phyloP scores from a whole-genome alignment of 1,284 basidiomycete genomes.

The Sporisorium iseilematis-ciliati region DNA sequence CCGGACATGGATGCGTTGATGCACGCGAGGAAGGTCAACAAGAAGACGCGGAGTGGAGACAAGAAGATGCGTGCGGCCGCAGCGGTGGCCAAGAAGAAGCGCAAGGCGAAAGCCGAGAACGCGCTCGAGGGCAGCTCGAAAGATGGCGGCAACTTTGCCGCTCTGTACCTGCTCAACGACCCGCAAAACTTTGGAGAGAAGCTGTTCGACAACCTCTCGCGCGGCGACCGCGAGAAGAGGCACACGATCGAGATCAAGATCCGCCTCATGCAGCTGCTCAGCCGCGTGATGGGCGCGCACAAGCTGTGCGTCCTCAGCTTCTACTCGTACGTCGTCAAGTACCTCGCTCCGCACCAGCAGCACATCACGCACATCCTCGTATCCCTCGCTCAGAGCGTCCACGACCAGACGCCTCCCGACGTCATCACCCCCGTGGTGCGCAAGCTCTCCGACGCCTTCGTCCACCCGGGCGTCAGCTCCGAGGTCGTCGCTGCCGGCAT shows the following conservation, averaged over 20 bases:
- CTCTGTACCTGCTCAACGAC: slow-evolving; percentile 91
- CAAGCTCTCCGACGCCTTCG: slow-evolving; percentile 94
- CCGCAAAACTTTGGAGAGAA: slow-evolving; percentile 96
- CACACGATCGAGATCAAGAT: slow-evolving; percentile 93
- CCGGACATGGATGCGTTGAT: slow-evolving; percentile 60
- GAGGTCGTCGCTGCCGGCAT: slow-evolving; percentile 96
- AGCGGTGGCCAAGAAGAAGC: slow-evolving; percentile 58
- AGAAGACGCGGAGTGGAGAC: slow-evolving; percentile 65
- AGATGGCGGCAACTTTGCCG: slow-evolving; percentile 81
- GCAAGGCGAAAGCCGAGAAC: slow-evolving; percentile 51
- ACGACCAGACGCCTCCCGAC: slow-evolving; percentile 95
- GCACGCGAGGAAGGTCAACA: slow-evolving; percentile 67
- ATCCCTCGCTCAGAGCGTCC: slow-evolving; percentile 92
- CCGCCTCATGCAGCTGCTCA: slow-evolving; percentile 94
- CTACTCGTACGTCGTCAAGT: slow-evolving; percentile 94
- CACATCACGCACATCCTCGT: slow-evolving; percentile 94
- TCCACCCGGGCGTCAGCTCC: slow-evolving; percentile 94
- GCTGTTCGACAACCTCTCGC: slow-evolving; percentile 86
- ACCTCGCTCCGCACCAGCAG: slow-evolving; percentile 91
- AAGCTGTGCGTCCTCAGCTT: slow-evolving; percentile 94
- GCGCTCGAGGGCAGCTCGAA: slow-evolving; percentile 43
- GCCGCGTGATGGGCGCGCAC: slow-evolving; percentile 93
- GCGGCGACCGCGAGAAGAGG: slow-evolving; percentile 82
- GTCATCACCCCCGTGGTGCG: slow-evolving; percentile 87
- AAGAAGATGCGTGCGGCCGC: slow-evolving; percentile 64